Evolutionary conservation across 2,329 filamentous ascomycete genomes (phyloP), one percentile per base, ranked within the genome.

Genomic region (Cercospora sesami): DNA sequence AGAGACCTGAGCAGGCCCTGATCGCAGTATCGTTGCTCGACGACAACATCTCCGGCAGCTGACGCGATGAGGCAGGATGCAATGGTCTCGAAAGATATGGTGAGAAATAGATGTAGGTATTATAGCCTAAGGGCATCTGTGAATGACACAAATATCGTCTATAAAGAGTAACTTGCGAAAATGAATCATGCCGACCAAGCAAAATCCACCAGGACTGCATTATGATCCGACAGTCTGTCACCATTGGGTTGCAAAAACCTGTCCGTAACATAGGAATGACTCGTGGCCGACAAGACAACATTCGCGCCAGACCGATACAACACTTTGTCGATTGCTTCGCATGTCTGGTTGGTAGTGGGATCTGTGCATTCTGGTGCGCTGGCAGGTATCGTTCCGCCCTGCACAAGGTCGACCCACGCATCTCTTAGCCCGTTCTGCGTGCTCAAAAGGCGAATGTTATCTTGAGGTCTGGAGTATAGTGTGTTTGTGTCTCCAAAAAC

Each of bases 241-340:
- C 86, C 87, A 70, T 88, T 80, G 2, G 80, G 60, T 74, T 88
- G 84, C 14, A 90, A 77, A 79, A 91, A 91, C 72, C 81, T 82
- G 53, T 74, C 74, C 74, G 6, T 87, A 70, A 7, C 30, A 55
- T 60, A 65, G 1, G 23, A 14, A 42, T 60, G 58, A 8, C 12
- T 61, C 12, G 57, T 30, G 21, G 64, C 57, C 5, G 28, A 28
- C 30, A 61, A 30, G 5, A 10, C 26, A 5, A 61, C 39, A 6
- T 83, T 71, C 14, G 21, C 36, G 21, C 63, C 64, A 33, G 82
- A 81, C 42, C 87, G 84, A 79, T 87, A 90, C 72, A 89, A 85
- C 58, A 89, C 80, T 79, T 91, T 91, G 78, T 91, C 89, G 42
- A 91, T 87, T 3, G 85, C 87, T 79, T 91, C 89, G 77, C 89